Evolutionary conservation across 179 eudicot species (phyloP).

Genomic region (Silene noctiflora): DNA sequence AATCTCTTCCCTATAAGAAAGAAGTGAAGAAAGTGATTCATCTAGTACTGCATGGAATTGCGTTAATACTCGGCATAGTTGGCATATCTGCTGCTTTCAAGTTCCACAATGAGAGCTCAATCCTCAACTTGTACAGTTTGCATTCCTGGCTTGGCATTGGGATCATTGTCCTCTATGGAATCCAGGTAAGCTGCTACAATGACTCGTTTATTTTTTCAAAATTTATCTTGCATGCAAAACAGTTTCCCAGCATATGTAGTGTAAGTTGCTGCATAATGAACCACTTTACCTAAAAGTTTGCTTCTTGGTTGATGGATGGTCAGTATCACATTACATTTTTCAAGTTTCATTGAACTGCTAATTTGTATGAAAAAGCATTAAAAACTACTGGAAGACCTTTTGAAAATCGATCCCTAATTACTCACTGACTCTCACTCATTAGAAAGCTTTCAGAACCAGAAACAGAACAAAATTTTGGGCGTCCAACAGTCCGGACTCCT

Average conservation of each 20-base stretch:
- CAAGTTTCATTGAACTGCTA: constrained; percentile 4
- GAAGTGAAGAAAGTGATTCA: constrained; percentile 64
- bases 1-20: constrained; percentile 56
- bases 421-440: background rate
- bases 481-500: background rate
- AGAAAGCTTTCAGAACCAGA: background rate
- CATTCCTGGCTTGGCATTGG: constrained; percentile 97
- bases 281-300: background rate
- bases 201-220: background rate
- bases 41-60: constrained; percentile 61
- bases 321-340: background rate
- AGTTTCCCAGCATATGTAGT: background rate
- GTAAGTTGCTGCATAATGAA: background rate
- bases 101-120: constrained; percentile 71
- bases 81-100: constrained; percentile 84
- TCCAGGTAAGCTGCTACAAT: constrained; percentile 53
- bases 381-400: background rate
- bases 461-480: background rate
- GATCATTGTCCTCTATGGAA: constrained; percentile 63
- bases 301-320: background rate
- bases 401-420: background rate
- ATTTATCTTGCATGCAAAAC: background rate
- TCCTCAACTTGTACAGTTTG: constrained; percentile 81
- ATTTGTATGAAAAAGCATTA: background rate
- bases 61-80: constrained; percentile 71